Evolutionary conservation across 2,329 filamentous ascomycete genomes (phyloP), one percentile per base, ranked within the genome.

Genomic region (Scleromitrula shiraiana): DNA sequence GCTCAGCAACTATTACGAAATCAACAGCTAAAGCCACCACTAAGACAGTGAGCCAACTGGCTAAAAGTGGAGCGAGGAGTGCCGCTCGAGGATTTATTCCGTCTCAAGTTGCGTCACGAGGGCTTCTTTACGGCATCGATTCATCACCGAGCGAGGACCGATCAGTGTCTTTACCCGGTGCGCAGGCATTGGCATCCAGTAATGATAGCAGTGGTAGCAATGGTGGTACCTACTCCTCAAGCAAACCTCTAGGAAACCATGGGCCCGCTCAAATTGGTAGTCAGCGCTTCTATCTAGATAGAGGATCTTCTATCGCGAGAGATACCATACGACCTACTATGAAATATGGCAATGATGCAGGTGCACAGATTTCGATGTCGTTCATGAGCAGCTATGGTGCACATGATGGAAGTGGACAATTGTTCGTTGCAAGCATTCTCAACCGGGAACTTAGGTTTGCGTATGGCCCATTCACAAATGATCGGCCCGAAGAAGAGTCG

Each of bases 201-300:
- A 38, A 14, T n/a, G 10, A n/a, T 10, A 19, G 12, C n/a, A 10
- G 24, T 15, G 7, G 5, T 9, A 33, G 9, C 14, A 40, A n/a
- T 23, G n/a, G 19, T n/a, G 24, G 14, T 14, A 12, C 22, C 14
- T 7, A 7, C 5, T 12, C 5, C 5, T 33, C 43, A 19, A 30
- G 17, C 10, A 32, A 39, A 9, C 43, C 36, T 2, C 17, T 46
- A 10, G 43, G 43, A 7, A 19, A 26, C 24, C 24, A 17, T 6
- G 43, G 36, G 1, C 43, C 43, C 32, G 19, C 26, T 32, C 43
- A 46, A 24, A 7, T 46, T 46, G 43, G 43, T 15, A 40, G 26
- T 17, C 43, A 30, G 4, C 0, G 35, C 24, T 46, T 40, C 20
- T 46, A 46, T 19, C 20, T 46, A n/a, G 36, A 32, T 15, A 46